Base-by-base conservation (phyloP, 2,329 filamentous ascomycete species). In the Biscogniauxia marginata region DNA sequence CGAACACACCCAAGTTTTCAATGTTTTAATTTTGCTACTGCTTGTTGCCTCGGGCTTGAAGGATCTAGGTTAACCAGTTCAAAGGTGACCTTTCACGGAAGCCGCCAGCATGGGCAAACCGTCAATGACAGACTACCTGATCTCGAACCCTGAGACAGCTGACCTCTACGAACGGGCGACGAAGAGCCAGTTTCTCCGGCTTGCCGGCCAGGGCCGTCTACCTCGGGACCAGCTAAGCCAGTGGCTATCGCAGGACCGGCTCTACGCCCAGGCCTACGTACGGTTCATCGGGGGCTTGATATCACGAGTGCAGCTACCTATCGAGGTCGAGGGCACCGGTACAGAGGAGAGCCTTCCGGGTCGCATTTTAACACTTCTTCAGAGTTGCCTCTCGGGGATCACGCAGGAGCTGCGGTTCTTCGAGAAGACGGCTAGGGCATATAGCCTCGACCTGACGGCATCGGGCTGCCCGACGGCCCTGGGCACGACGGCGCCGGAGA, bases 161-260 rank as follows among this genome's bases (percentile, higher is more conserved):
- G 56, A 61, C 13, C 60, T 66, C 48, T 67, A 68, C 57, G 49
- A 60, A 49, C 61, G 63, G 30, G 66, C 69, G n/a, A 71, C 68
- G 4, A 61, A 63, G 50, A 55, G 56, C 25, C 53, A 55, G 2
- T 71, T 70, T 54, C 67, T 71, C 48, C 56, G 51, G 16, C 59
- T 66, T 21, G 67, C 65, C 4, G 69, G 69, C 20, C 54, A 64
- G 49, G 69, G 69, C 23, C 60, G 61, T n/a, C 60, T 71, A 8
- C 50, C 64, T 8, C 56, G 53, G 2, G 54, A 58, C 1, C 50
- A 55, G 1, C 66, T 71, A 2, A 65, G 64, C 50, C 57, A 67
- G 43, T 71, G 69, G 69, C 56, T 71, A 7, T 66, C 69, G 7
- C 68, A 71, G 57, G 69, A 71, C 52, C 63, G 69, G 20, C 61